Conservation (phyloP, 495 filamentous ascomycete genomes). For the Aspergillus sclerotioniger region DNA sequence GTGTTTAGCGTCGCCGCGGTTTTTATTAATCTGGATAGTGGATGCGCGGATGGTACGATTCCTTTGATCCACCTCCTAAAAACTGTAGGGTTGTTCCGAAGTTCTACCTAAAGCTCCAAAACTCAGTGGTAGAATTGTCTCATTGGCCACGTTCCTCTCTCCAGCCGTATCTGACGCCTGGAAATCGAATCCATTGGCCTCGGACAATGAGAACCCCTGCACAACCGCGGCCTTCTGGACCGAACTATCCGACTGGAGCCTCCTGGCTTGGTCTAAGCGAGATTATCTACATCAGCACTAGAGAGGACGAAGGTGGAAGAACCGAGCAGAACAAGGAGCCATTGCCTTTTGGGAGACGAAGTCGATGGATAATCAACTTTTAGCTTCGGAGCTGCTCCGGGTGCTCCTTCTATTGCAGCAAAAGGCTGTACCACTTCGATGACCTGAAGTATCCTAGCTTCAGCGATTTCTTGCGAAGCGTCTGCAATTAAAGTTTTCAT, state of each 20-base stretch:
- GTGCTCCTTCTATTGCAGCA: too few relatives aligned
- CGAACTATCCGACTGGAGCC: not conserved
- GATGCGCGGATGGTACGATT: not conserved
- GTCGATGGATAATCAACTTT: too few relatives aligned
- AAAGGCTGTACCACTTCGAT: too few relatives aligned
- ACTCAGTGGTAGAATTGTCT: not conserved
- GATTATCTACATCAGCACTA: not conserved
- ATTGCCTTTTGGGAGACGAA: too few relatives aligned
- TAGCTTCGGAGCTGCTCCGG: too few relatives aligned
- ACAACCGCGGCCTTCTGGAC: not conserved
- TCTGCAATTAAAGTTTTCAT: too few relatives aligned
- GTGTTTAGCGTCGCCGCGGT: too few relatives aligned
- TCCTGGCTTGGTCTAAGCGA: not conserved
- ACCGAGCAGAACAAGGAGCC: too few relatives aligned
- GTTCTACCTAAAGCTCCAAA: not conserved
- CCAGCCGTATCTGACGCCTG: not conserved
- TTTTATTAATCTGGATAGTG: not conserved
- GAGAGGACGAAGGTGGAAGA: too few relatives aligned
- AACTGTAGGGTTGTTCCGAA: not conserved
- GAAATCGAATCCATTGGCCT: not conserved
- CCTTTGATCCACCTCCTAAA: not conserved
- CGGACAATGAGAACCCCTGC: not conserved
- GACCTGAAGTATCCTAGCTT: too few relatives aligned
- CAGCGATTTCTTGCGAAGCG: too few relatives aligned
- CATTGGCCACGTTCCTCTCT: not conserved